Base-by-base conservation (phyloP, 2,329 filamentous ascomycete species). In the Ophiosphaerella herpotricha region DNA sequence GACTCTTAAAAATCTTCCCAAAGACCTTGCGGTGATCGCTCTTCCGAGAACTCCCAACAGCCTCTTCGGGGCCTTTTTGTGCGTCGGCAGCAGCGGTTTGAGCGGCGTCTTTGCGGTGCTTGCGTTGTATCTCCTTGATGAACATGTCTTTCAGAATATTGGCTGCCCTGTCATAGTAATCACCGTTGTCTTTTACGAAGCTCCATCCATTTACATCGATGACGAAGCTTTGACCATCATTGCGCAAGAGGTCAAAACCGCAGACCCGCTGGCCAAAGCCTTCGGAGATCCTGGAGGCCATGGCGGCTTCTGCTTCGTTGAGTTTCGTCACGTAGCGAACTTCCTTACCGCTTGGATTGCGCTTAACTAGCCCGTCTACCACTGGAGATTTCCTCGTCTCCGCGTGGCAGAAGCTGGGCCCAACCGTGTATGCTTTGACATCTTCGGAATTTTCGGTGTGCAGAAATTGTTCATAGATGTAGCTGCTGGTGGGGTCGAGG, bases 131-230 rank as follows among this genome's bases (percentile, higher is more conserved):
- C 72, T 97, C 93, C 57, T 85, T 85, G 57, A 95, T 80, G 60
- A 99, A 97, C 69, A 95, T 90, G 6, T 94, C 87, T 67, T 87
- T 90, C 43, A 99, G 78, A 41, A 97, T 96, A 52, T 80, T 86
- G 18, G 94, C 86, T 61, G 88, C 94, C 66, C 91, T 90, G 66
- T 97, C 90, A 71, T 99, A 99, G 74, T 99, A 99, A 53, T 96
- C 92, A 55, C 97, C 93, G 65, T 99, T 99, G 72, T 99, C 95
- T 73, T 99, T 99, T 72, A 99, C 94, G 66, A 99, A 99, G 69
- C 93, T 97, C 95, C 95, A 99, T 11, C 94, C 94, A 72, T 99
- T 99, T 63, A 99, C 94, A 66, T 99, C 94, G 60, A 99, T 99
- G 41, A 99, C 94, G 74, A 91, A 99, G 71, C 93, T 97, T 72